Conservation (phyloP, 2,329 filamentous ascomycete species). For the Leptographium lundbergii region DNA sequence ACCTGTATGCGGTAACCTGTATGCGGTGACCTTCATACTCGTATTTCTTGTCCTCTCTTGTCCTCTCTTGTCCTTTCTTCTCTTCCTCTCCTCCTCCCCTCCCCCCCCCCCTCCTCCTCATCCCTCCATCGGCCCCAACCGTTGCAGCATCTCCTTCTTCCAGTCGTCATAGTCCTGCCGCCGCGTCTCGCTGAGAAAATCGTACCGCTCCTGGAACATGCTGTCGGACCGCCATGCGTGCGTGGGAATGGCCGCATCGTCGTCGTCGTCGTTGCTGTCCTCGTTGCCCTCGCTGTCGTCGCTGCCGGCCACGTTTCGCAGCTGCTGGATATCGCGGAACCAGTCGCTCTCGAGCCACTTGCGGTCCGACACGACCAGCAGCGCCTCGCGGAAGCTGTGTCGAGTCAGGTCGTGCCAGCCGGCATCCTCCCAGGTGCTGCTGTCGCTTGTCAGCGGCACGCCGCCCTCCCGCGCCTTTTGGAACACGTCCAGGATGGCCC, state of each 20-base stretch:
- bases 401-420: conserved; percentile 37
- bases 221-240: conserved; percentile 43
- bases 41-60: neutral
- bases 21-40: too few species aligned
- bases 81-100: neutral
- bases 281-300: conserved; percentile 14
- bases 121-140: conserved; percentile 27
- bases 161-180: conserved; percentile 49
- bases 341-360: conserved; percentile 51
- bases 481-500: conserved; percentile 33
- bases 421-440: conserved; percentile 32
- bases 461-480: conserved; percentile 3
- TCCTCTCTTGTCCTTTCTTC: too few species aligned
- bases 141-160: conserved; percentile 46
- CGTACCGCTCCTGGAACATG: conserved; percentile 65
- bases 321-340: conserved; percentile 47
- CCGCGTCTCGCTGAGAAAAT: conserved; percentile 54
- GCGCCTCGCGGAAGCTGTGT: conserved; percentile 48
- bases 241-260: conserved; percentile 15
- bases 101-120: neutral
- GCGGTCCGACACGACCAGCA: conserved; percentile 41
- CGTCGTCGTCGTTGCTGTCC: conserved; percentile 20
- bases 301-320: conserved; percentile 22
- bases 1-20: too few species aligned
- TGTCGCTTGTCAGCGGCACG: conserved; percentile 6